These are phyloP conservation scores for Cryptosporidium ryanae DNA, from an alignment of 169 alveolate species.

Conservation along the genomic window DNA sequence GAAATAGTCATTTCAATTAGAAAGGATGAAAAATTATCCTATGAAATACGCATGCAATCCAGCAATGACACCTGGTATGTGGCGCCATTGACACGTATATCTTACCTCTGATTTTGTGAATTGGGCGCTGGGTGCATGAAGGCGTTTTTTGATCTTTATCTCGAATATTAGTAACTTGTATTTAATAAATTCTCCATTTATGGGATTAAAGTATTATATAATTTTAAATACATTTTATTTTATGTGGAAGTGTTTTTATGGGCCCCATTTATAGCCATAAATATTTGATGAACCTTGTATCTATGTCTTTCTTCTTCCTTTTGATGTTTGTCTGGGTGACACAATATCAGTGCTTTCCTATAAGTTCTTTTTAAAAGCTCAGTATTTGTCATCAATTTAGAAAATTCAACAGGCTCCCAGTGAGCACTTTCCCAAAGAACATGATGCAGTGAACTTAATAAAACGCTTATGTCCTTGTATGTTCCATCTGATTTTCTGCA, in stretches of 20 bases:
- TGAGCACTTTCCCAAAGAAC: slow-evolving; percentile 86
- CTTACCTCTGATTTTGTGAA: too few species aligned
- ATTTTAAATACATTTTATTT: background rate
- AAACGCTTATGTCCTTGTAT: slow-evolving; percentile 84
- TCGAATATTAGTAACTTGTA: background rate
- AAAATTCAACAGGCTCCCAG: slow-evolving; percentile 87
- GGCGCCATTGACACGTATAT: background rate
- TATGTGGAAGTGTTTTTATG: slow-evolving; percentile 30
- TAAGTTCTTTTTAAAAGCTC: slow-evolving; percentile 83
- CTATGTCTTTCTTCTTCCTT: slow-evolving; percentile 67
- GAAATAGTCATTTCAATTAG: slow-evolving; percentile 29
- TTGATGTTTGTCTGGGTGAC: slow-evolving; percentile 84
- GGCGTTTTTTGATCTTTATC: background rate
- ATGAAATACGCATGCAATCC: slow-evolving; percentile 17
- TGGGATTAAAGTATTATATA: background rate
- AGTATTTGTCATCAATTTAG: slow-evolving; percentile 81
- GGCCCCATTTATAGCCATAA: slow-evolving; percentile 80
- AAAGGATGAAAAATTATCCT: background rate
- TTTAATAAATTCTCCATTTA: background rate
- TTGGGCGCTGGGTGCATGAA: too few species aligned
- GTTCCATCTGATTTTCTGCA: slow-evolving; percentile 80
- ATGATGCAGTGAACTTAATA: slow-evolving; percentile 85
- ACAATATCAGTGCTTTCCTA: slow-evolving; percentile 82
- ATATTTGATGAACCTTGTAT: slow-evolving; percentile 76
- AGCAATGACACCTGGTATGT: background rate